Conservation (phyloP, 1,139 yeast genomes). For the Kodamaea plutei region DNA sequence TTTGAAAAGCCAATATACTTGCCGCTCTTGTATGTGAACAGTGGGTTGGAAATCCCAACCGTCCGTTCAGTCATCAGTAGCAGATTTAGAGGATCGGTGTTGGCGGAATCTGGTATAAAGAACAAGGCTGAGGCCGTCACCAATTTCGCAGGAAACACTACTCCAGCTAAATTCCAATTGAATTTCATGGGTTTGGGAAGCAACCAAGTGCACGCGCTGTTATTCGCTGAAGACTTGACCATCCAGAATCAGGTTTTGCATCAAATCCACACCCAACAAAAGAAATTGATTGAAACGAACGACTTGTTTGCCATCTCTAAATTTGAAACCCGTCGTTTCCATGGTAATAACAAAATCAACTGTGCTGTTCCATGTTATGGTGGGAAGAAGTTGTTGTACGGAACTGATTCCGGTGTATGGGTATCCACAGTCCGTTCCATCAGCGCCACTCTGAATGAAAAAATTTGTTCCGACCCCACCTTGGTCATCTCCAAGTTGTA, state of each 20-base stretch:
- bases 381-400: constrained; percentile 84
- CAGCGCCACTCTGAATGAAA: constrained; percentile 41
- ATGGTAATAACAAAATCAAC: constrained; percentile 69
- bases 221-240: constrained; percentile 47
- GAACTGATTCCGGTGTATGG: constrained; percentile 90
- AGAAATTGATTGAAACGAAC: constrained; percentile 61
- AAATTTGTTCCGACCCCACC: constrained; percentile 67
- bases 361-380: constrained; percentile 96
- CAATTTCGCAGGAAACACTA: constrained; percentile 17
- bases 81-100: constrained; percentile 35
- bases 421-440: constrained; percentile 59
- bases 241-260: constrained; percentile 80
- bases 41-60: constrained; percentile 74
- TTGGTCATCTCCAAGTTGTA: constrained; percentile 72
- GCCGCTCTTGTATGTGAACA: constrained; percentile 71
- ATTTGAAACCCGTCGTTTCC: constrained; percentile 68
- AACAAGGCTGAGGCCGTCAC: constrained; percentile 27
- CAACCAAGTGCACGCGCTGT: constrained; percentile 41
- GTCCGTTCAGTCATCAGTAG: constrained; percentile 44
- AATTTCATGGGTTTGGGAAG: constrained; percentile 45
- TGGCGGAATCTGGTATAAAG: constrained; percentile 34
- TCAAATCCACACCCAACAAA: constrained; percentile 76
- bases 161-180: constrained; percentile 38
- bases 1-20: constrained; percentile 91
- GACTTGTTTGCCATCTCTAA: constrained; percentile 80